Conservation (phyloP, 495 filamentous ascomycete genomes). For the Penicillium maclennaniae region DNA sequence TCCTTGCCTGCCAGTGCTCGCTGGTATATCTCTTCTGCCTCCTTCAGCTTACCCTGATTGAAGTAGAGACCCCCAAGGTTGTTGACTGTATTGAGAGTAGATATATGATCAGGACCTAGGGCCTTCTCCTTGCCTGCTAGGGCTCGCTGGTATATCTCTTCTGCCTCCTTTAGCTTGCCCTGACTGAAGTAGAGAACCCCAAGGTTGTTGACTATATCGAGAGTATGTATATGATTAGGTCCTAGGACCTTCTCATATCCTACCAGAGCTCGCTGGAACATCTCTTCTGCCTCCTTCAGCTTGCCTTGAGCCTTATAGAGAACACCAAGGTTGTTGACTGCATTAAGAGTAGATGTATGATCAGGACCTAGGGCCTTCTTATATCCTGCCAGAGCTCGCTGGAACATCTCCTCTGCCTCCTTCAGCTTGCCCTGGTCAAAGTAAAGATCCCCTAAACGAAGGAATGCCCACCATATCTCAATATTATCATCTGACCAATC, state of each 20-base stretch:
- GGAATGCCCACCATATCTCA: not conserved
- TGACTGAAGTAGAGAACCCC: too few relatives aligned
- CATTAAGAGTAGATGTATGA: not conserved
- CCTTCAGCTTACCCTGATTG: too few relatives aligned
- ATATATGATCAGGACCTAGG: too few relatives aligned
- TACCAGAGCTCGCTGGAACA: slow-evolving; percentile 15
- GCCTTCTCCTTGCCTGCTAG: too few relatives aligned
- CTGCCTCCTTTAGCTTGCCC: too few relatives aligned
- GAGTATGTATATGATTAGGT: slow-evolving; percentile 32
- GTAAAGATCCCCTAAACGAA: slow-evolving; percentile 6
- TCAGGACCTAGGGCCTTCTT: slow-evolving; percentile 2
- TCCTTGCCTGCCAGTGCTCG: too few relatives aligned
- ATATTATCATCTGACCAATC: not conserved
- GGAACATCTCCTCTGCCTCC: slow-evolving; percentile 15
- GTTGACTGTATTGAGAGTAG: too few relatives aligned
- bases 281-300: slow-evolving; percentile 33
- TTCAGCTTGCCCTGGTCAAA: slow-evolving; percentile 9
- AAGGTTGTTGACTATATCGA: too few relatives aligned
- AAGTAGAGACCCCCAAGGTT: too few relatives aligned
- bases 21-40: too few relatives aligned
- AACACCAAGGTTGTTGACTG: slow-evolving; percentile 29
- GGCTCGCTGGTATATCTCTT: too few relatives aligned
- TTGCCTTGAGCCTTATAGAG: slow-evolving; percentile 33
- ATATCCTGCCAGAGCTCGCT: slow-evolving; percentile 10
- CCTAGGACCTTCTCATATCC: slow-evolving; percentile 31